These are phyloP conservation scores for Cercospora zeae-maydis DNA, from an alignment of 2,329 filamentous ascomycete genomes.

Conservation along the genomic window DNA sequence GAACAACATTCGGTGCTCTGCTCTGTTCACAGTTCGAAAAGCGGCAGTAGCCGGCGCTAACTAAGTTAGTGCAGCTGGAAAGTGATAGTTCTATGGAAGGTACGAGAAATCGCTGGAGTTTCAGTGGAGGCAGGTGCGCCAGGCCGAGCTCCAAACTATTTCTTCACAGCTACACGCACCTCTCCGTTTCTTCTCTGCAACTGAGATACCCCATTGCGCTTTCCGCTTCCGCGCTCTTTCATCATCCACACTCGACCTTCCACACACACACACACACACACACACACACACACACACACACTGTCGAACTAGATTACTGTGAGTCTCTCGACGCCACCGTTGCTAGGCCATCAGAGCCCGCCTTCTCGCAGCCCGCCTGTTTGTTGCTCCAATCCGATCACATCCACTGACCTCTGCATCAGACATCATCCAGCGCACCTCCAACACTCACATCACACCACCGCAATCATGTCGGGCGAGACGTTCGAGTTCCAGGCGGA, in stretches of 20 bases:
- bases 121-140: background rate
- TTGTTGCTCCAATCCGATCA: background rate
- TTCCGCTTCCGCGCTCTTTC: background rate
- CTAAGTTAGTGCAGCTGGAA: background rate
- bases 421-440: conserved; percentile 5
- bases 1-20: background rate
- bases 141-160: conserved; percentile 1
- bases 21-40: background rate
- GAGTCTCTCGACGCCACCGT: background rate
- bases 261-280: background rate
- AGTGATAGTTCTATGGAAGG: conserved; percentile 1
- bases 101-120: background rate
- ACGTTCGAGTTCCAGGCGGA: conserved; percentile 99
- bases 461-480: conserved; percentile 71
- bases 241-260: background rate
- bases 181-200: background rate
- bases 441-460: conserved; percentile 16
- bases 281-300: background rate
- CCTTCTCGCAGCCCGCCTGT: background rate
- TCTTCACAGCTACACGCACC: background rate
- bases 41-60: background rate
- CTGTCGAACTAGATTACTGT: background rate
- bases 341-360: background rate
- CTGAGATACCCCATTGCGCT: background rate
- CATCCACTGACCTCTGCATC: background rate